Percentiles rank a stretch among this genome's conserved stretches.
These are phyloP conservation scores for Zelopaecilomyces penicillatus DNA, from an alignment of 2,329 filamentous ascomycete species.

Conservation along the genomic window DNA sequence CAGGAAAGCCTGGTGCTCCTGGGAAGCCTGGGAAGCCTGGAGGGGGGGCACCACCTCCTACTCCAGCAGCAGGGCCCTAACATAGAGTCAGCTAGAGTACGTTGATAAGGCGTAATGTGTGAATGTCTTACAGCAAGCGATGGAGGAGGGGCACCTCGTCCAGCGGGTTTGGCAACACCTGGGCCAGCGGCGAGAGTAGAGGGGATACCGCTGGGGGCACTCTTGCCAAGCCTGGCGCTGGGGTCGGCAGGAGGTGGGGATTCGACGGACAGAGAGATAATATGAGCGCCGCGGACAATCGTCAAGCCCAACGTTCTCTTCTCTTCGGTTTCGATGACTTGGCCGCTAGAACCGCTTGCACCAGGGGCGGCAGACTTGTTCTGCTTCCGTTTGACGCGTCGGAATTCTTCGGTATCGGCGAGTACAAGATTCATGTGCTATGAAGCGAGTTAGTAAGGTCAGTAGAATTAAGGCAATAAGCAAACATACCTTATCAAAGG, in stretches of 20 bases:
- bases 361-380: constrained; percentile 61
- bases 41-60: constrained; percentile 65
- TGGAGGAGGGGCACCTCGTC: constrained; percentile 64
- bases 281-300: constrained; percentile 88
- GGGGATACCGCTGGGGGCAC: constrained; percentile 57
- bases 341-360: constrained; percentile 45
- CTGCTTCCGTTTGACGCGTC: constrained; percentile 78
- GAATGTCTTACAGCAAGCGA: constrained; percentile 60
- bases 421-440: constrained; percentile 99
- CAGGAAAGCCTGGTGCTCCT: constrained; percentile 36
- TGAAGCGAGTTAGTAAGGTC: constrained; percentile 7
- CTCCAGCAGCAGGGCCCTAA: constrained; percentile 73
- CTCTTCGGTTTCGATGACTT: constrained; percentile 82
- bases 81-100: constrained; percentile 13
- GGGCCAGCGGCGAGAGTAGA: constrained; percentile 72
- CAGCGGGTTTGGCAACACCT: constrained; percentile 84
- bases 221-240: constrained; percentile 76
- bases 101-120: not conserved
- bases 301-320: constrained; percentile 94
- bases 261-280: constrained; percentile 91
- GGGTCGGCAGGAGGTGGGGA: constrained; percentile 93
- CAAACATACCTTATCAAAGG: constrained; percentile 79
- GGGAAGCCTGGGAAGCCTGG: constrained; percentile 47
- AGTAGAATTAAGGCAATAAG: not conserved
- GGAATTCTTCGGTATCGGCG: constrained; percentile 96